A percentile compares a stretch with the other conserved stretches of the same genome.
Evolutionary conservation across 2,329 filamentous ascomycete species (phyloP).

Genomic region (Intubia oerlemansii): DNA sequence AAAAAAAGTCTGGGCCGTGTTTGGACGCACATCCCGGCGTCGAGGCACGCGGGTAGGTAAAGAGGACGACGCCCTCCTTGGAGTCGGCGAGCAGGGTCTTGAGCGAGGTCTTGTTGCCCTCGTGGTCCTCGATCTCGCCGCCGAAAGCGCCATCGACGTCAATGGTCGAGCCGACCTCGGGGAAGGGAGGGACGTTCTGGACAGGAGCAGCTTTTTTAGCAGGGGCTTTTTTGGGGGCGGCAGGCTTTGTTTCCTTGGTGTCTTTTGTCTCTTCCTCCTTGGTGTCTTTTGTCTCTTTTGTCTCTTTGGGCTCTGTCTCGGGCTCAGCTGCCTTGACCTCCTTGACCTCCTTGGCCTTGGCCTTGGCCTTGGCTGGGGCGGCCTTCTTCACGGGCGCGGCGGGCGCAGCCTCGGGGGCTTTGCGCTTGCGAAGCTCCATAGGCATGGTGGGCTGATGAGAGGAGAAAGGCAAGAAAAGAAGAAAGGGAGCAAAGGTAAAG

Average conservation of each 20-base stretch:
- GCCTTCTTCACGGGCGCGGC: constrained; percentile 6
- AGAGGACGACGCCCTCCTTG: constrained; percentile 70
- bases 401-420: constrained; percentile 14
- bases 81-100: constrained; percentile 65
- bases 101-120: constrained; percentile 60
- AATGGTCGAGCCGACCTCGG: constrained; percentile 30
- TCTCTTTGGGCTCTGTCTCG: constrained; percentile 6
- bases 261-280: neutral
- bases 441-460: constrained; percentile 21
- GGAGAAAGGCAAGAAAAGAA: neutral
- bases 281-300: constrained; percentile 2
- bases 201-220: constrained; percentile 12
- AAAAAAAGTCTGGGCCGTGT: neutral
- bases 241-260: constrained; percentile 8
- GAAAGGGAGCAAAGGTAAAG: too few relatives aligned
- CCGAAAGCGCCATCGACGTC: constrained; percentile 38
- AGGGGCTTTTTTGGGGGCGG: constrained; percentile 9
- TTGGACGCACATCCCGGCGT: constrained; percentile 71
- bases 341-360: constrained; percentile 11
- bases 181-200: constrained; percentile 10
- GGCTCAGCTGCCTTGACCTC: constrained; percentile 11
- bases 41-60: constrained; percentile 88
- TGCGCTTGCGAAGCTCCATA: constrained; percentile 38
- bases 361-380: constrained; percentile 3
- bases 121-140: constrained; percentile 64